Evolutionary conservation across 2,329 filamentous ascomycete species (phyloP).

Genomic region (Fusarium neocosmosporiellum): DNA sequence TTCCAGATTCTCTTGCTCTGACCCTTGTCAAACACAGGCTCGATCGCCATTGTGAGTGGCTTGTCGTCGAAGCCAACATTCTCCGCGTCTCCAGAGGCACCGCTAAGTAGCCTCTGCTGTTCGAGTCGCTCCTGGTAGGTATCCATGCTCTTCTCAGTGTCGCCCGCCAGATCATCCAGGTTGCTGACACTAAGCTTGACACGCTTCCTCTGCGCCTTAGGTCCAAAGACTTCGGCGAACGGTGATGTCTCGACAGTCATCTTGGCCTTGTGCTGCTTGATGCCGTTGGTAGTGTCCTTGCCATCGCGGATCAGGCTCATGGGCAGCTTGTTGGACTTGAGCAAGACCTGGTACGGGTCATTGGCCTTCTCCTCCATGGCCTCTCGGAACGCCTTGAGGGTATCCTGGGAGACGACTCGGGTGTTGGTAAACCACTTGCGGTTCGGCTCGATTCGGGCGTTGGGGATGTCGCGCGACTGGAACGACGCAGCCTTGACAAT

Average conservation of each 20-base stretch:
- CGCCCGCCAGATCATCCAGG: constrained; percentile 83
- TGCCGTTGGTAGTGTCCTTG: constrained; percentile 76
- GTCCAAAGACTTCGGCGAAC: constrained; percentile 90
- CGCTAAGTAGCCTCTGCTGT: constrained; percentile 80
- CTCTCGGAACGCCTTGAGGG: constrained; percentile 85
- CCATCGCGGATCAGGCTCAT: constrained; percentile 92
- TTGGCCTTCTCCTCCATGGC: constrained; percentile 91
- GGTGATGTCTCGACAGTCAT: constrained; percentile 90
- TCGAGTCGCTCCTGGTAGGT: constrained; percentile 84
- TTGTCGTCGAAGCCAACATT: constrained; percentile 59
- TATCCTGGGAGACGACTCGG: constrained; percentile 87
- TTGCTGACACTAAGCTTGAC: constrained; percentile 88
- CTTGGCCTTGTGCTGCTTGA: constrained; percentile 94
- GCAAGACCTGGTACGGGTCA: constrained; percentile 92
- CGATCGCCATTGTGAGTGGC: constrained; percentile 71
- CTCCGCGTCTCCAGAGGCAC: constrained; percentile 68
- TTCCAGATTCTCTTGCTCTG: constrained; percentile 98
- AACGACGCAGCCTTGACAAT: constrained; percentile 86
- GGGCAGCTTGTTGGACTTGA: constrained; percentile 96
- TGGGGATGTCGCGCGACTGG: constrained; percentile 84
- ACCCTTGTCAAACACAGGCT: constrained; percentile 93
- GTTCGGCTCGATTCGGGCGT: constrained; percentile 92
- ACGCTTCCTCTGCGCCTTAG: constrained; percentile 91
- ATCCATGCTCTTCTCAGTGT: constrained; percentile 84
- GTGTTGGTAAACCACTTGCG: constrained; percentile 99